Percentiles rank a stretch among this genome's conserved stretches.
Conservation (phyloP, 2,329 filamentous ascomycete genomes). For the Fusarium robinianum region DNA sequence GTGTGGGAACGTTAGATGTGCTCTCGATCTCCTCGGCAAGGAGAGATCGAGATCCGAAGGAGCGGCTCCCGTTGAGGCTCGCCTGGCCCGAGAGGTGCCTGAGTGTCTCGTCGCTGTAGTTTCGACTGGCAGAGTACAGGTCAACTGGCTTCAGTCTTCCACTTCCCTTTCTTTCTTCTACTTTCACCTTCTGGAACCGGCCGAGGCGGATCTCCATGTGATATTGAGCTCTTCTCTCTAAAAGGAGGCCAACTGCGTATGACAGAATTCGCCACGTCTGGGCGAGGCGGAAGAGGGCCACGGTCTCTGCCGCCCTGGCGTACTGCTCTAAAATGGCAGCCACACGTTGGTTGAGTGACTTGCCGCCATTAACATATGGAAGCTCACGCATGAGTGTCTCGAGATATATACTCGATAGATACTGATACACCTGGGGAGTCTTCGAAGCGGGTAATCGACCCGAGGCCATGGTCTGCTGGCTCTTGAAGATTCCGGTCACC, state of each 20-base stretch:
- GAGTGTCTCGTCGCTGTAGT: constrained; percentile 46
- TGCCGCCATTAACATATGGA: constrained; percentile 45
- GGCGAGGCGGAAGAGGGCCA: constrained; percentile 62
- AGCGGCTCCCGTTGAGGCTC: constrained; percentile 39
- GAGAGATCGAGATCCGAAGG: constrained; percentile 49
- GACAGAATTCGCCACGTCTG: constrained; percentile 67
- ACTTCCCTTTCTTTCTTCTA: constrained; percentile 39
- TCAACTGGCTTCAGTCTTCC: constrained; percentile 36
- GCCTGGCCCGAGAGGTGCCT: constrained; percentile 39
- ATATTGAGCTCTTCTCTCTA: constrained; percentile 59
- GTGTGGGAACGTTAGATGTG: constrained; percentile 66
- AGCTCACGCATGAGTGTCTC: constrained; percentile 56
- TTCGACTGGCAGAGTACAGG: constrained; percentile 29
- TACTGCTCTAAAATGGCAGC: constrained; percentile 58
- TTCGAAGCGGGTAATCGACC: constrained; percentile 59
- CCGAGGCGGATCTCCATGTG: constrained; percentile 57
- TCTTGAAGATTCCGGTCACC: constrained; percentile 60
- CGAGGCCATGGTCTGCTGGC: constrained; percentile 66
- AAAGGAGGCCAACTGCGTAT: constrained; percentile 59
- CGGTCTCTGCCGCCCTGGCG: constrained; percentile 60
- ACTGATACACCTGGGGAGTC: constrained; percentile 58
- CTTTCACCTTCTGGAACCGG: constrained; percentile 43
- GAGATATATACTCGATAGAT: constrained; percentile 61
- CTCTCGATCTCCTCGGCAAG: constrained; percentile 63
- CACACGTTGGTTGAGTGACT: constrained; percentile 53